These are phyloP conservation scores for Neurospora sp. DNA, from an alignment of 495 filamentous ascomycete genomes.

Conservation along the genomic window DNA sequence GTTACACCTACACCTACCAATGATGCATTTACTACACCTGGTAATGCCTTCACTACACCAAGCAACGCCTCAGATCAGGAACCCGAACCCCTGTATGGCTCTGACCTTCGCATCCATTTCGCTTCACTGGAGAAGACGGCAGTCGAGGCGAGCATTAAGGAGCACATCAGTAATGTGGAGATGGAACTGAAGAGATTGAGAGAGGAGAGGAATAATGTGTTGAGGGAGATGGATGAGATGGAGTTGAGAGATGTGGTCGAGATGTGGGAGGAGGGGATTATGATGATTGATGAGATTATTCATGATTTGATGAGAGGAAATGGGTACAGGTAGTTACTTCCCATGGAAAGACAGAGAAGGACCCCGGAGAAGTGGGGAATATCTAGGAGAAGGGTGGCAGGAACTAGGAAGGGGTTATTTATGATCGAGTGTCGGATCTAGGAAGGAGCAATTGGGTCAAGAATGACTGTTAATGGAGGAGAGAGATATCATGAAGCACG, in stretches of 20 bases:
- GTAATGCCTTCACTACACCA: too few species aligned
- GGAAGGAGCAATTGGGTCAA: not conserved
- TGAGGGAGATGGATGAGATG: not conserved
- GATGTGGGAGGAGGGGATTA: not conserved
- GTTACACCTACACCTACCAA: too few species aligned
- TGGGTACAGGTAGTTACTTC: too few species aligned
- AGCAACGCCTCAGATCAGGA: too few species aligned
- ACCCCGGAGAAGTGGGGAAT: too few species aligned
- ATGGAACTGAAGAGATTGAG: not conserved
- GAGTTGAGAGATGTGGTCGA: not conserved
- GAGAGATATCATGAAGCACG: too few species aligned
- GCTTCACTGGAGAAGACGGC: not conserved
- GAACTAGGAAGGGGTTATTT: too few species aligned
- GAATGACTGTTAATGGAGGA: too few species aligned
- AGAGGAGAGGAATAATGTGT: not conserved
- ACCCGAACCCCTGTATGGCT: not conserved
- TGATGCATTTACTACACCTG: too few species aligned
- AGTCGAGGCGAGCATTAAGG: not conserved
- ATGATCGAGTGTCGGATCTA: rapidly evolving
- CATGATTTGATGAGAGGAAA: too few species aligned
- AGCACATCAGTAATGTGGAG: not conserved
- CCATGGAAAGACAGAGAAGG: too few species aligned
- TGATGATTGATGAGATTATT: not conserved
- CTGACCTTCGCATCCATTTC: not conserved
- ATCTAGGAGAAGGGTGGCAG: too few species aligned